Evolutionary conservation across 768 basidiomycete genomes (phyloP), one percentile per base, ranked within the genome.

Genomic region (Termitomyces sp.): DNA sequence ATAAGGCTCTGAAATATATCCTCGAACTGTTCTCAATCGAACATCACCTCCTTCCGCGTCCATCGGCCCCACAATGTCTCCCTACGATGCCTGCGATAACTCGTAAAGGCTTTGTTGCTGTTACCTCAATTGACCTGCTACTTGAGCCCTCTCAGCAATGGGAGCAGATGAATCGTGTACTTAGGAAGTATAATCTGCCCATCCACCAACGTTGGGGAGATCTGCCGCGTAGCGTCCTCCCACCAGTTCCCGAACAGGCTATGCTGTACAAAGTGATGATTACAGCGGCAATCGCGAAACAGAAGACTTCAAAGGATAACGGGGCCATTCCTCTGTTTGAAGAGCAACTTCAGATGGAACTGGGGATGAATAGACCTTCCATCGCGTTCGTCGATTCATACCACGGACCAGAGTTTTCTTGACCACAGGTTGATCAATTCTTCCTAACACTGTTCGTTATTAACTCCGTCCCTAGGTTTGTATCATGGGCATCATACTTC

Each of bases 51-150:
- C 56, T 63, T 33, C 62, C 59, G n/a, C 62, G 62, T 22, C 54
- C 54, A 27, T 46, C 22, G 2, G 54, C 44, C 15, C 9, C 54
- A 2, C 20, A 44, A 22, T 7, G 18, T 20, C 27, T 49, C n/a
- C 58, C 61, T 36, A 56, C 56, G 2, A 64, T 64, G 63, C 63
- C 63, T 22, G 58, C 58, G 22, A 57, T 64, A 33, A 64, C 61
- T 13, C 61, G 61, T 6, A 58, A 62, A 51, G 63, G 63, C 39
- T 64, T 64, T 46, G 45, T 61, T 30, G 61, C 60, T 31, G 48
- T 64, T 16, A 55, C 50, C 20, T 36, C 54, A 4, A 48, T 64
- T 27, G 58, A 64, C n/a, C 20, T 64, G 7, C 63, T 64, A 24
- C 54, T 31, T 5, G 61, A 64, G 24, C 63, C 63, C 13, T 61